A percentile compares a stretch with the other conserved stretches of the same genome.
Evolutionary conservation across 106 monocot genomes (phyloP).

Genomic region (Platanthera zijinensis): DNA sequence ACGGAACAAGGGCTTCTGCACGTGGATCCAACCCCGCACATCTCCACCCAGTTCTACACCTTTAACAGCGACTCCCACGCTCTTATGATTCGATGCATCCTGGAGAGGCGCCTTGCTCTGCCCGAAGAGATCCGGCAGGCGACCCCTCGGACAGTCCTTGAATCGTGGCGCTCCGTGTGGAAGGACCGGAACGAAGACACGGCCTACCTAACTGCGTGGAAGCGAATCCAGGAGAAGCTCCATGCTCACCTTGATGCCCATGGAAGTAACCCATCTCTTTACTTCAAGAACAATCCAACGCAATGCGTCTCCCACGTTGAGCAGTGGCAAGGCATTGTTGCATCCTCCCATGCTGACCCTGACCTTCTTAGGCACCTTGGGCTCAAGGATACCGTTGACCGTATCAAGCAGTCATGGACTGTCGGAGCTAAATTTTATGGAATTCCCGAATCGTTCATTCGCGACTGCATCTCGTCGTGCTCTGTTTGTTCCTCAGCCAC

Average conservation of each 20-base stretch:
- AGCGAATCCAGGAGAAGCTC: slow-evolving; percentile 92
- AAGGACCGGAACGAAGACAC: slow-evolving; percentile 82
- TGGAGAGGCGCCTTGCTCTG: slow-evolving; percentile 44
- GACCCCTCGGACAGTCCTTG: slow-evolving; percentile 40
- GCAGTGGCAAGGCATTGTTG: slow-evolving; percentile 86
- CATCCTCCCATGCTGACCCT: slow-evolving; percentile 67
- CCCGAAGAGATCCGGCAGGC: slow-evolving; percentile 56
- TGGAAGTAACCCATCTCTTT: slow-evolving; percentile 26
- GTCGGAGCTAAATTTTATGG: slow-evolving; percentile 98
- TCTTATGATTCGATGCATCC: slow-evolving; percentile 61
- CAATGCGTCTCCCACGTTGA: slow-evolving; percentile 78
- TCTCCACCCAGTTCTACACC: slow-evolving; percentile 77
- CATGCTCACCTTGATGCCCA: slow-evolving; percentile 33
- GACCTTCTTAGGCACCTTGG: slow-evolving; percentile 80
- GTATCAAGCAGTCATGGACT: slow-evolving; percentile 93
- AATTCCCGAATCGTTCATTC: slow-evolving; percentile 87
- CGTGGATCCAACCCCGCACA: slow-evolving; percentile 53
- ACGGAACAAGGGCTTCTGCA: slow-evolving; percentile 1
- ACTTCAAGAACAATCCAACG: slow-evolving; percentile 72
- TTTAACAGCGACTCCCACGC: slow-evolving; percentile 50
- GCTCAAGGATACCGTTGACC: slow-evolving; percentile 91
- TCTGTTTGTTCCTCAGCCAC: slow-evolving; percentile 44
- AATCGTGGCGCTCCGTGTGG: slow-evolving; percentile 67
- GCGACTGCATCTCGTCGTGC: slow-evolving; percentile 75
- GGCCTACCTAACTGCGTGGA: slow-evolving; percentile 75